Base-by-base conservation (phyloP, 2,329 filamentous ascomycete species). In the Rhynchosporium secalis region DNA sequence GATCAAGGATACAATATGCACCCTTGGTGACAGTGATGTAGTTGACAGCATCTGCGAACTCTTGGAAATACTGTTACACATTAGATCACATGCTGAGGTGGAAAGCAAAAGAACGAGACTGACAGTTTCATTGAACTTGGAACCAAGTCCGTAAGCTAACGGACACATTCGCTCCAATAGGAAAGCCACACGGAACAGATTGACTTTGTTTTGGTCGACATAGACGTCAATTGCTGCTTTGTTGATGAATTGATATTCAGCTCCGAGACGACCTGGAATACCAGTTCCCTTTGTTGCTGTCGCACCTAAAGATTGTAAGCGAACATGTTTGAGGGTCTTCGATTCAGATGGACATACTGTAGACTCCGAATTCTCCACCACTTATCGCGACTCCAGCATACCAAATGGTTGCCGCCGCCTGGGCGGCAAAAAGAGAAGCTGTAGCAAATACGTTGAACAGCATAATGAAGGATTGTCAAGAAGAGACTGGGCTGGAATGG, bases 141-240 rank as follows among this genome's bases (percentile, higher is more conserved):
- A 72, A 13, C 80, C 80, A 0, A 83, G 75, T 0, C 81, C 80
- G 9, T 74, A 77, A 4, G 74, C 73, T 0, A 77, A 67, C 0
- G 80, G 81, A 61, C 77, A 79, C 78, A 83, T 81, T 45, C 80
- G 79, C 70, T 82, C 81, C 13, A 81, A 73, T 3, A 82, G 68
- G 69, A 82, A 82, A 2, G 79, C 78, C 46, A 82, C 75, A 31
- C 80, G 77, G 71, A 82, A 81, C 0, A 80, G 70, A 63, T 81
- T 81, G 58, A 75, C 65, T 72, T 79, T 78, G 69, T 80, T 76
- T 66, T 79, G 63, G 62, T 80, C 77, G 1, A 79, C 77, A 63
- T 78, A 78, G n/a, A 76, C 69, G 66, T 81, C 78, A 13, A 82
- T 71, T 12, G 76, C 77, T 8, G 71, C 71, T 65, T 78, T 71